Conservation (phyloP, 164 flowering plant genomes). For the Protea cynaroides region DNA sequence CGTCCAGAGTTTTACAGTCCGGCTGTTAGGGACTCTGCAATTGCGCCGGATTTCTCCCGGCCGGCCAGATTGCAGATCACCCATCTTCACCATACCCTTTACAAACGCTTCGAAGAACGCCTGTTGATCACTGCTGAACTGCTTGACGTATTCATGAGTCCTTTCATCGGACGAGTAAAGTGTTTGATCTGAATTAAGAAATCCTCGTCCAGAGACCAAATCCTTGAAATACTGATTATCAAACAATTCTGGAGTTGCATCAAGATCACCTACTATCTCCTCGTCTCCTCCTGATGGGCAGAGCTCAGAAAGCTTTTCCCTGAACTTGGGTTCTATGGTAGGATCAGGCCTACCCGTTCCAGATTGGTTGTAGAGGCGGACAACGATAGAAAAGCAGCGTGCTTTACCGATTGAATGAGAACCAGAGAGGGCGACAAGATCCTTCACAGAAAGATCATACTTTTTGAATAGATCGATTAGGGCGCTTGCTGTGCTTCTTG, state of each 20-base stretch:
- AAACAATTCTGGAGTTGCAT: slow-evolving; percentile 62
- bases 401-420: slow-evolving; percentile 87
- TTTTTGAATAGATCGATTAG: slow-evolving; percentile 54
- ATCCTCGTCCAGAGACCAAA: slow-evolving; percentile 67
- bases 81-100: slow-evolving; percentile 82
- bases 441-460: slow-evolving; percentile 60
- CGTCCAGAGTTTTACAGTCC: slow-evolving; percentile 5
- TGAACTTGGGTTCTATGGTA: slow-evolving; percentile 48
- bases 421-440: slow-evolving; percentile 89
- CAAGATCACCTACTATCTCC: slow-evolving; percentile 65
- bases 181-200: slow-evolving; percentile 79
- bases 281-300: slow-evolving; percentile 84
- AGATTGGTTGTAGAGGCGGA: slow-evolving; percentile 87
- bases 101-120: slow-evolving; percentile 66
- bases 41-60: slow-evolving; percentile 79
- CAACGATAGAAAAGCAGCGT: slow-evolving; percentile 77
- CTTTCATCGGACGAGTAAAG: slow-evolving; percentile 34
- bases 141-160: slow-evolving; percentile 46
- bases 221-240: slow-evolving; percentile 91
- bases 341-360: slow-evolving; percentile 85
- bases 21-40: slow-evolving; percentile 58
- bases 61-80: slow-evolving; percentile 59
- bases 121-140: slow-evolving; percentile 37
- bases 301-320: slow-evolving; percentile 44
- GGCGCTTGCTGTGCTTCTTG: slow-evolving; percentile 64